These are phyloP conservation scores for Tuber borchii DNA, from an alignment of 495 filamentous ascomycete genomes.

Conservation along the genomic window DNA sequence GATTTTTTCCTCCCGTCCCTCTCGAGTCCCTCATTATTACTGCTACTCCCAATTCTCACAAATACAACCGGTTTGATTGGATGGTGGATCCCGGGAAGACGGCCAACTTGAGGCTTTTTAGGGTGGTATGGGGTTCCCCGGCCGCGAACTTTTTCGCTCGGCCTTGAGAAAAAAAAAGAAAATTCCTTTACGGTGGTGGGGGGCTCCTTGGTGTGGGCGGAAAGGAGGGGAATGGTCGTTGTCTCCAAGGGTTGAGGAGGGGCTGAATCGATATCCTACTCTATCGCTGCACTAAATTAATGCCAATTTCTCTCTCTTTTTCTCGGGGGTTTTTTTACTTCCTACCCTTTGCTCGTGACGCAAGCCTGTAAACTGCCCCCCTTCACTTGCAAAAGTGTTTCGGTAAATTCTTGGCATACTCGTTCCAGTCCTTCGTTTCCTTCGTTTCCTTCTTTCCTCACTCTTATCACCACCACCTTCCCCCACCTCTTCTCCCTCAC, in stretches of 20 bases:
- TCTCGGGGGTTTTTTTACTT: neutral
- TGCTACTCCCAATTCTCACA: conserved; percentile 44
- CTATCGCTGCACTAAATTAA: neutral
- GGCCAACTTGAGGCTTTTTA: neutral
- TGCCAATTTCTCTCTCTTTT: neutral
- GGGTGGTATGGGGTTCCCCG: neutral
- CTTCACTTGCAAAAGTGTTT: neutral
- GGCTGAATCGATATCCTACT: neutral
- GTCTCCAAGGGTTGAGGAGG: neutral
- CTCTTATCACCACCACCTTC: conserved; percentile 25
- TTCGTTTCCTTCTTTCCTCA: conserved; percentile 47
- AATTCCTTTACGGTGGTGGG: neutral
- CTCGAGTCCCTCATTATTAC: neutral
- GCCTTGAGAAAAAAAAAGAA: neutral
- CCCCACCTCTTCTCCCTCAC: conserved; percentile 32
- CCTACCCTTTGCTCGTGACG: neutral
- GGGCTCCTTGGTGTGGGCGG: neutral
- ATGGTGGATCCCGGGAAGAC: neutral
- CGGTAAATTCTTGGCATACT: conserved; percentile 43
- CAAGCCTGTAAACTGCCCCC: neutral
- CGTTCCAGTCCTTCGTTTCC: conserved; percentile 44
- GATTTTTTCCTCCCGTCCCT: neutral
- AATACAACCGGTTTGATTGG: conserved; percentile 42
- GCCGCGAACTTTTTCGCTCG: neutral
- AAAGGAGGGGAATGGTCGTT: neutral